phyloP scores from a whole-genome alignment of 129 eudicot genomes.

The Flaveria brownii region DNA sequence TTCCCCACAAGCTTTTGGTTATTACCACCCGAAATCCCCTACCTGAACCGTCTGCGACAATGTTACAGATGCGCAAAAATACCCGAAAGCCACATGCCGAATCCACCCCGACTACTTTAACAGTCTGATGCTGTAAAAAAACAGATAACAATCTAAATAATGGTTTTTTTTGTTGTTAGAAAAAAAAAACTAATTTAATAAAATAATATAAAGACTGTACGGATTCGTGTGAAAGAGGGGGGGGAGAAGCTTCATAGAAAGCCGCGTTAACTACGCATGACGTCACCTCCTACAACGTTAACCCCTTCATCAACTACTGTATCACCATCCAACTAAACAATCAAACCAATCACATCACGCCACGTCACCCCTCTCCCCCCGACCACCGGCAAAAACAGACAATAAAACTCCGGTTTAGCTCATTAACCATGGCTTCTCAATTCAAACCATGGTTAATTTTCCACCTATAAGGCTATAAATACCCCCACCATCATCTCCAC shows the following conservation, averaged over 20 bases:
- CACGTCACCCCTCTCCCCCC: slow-evolving; percentile 1
- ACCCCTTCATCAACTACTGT: background rate
- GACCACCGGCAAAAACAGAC: background rate
- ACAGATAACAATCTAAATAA: too few species aligned
- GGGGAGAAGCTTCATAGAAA: background rate
- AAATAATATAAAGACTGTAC: too few species aligned
- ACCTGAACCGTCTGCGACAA: too few species aligned
- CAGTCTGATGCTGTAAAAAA: too few species aligned
- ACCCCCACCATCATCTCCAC: background rate
- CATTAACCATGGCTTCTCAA: slow-evolving; percentile 12
- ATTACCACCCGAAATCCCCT: too few species aligned
- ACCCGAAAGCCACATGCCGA: too few species aligned
- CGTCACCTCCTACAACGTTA: slow-evolving; percentile 13
- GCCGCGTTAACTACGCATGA: slow-evolving; percentile 21
- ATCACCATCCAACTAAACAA: background rate
- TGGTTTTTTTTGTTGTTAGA: too few species aligned
- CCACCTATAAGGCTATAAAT: slow-evolving; percentile 13
- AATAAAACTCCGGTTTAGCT: slow-evolving; percentile 13
- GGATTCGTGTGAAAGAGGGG: too few species aligned
- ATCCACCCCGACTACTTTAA: too few species aligned
- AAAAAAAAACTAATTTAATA: too few species aligned
- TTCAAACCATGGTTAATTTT: slow-evolving; percentile 11
- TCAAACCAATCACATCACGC: slow-evolving; percentile 20
- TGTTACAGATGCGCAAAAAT: too few species aligned
- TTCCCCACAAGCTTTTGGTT: too few species aligned